phyloP scores from a whole-genome alignment of 2,329 filamentous ascomycete species.

The Nothopassalora personata region DNA sequence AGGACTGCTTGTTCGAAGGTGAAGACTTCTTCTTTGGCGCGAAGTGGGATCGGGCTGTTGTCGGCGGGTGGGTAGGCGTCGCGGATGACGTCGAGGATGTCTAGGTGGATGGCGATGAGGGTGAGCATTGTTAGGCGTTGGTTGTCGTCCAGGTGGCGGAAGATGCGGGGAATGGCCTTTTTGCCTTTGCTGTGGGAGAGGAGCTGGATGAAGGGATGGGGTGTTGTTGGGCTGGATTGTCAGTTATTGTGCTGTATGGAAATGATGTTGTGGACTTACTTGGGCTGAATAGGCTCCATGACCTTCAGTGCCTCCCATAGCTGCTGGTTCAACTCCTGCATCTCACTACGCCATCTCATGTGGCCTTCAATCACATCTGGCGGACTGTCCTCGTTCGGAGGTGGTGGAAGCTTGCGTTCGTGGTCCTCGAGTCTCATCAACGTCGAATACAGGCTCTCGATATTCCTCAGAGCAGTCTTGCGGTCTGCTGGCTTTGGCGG shows the following conservation, averaged over 20 bases:
- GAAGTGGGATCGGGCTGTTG: constrained; percentile 66
- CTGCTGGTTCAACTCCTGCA: constrained; percentile 66
- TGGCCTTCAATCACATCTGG: constrained; percentile 66
- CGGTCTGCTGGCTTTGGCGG: constrained; percentile 59
- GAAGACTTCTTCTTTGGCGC: constrained; percentile 85
- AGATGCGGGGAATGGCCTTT: constrained; percentile 89
- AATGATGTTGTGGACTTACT: constrained; percentile 34
- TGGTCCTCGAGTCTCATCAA: constrained; percentile 95
- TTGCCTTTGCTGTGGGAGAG: constrained; percentile 93
- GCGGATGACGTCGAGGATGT: constrained; percentile 83
- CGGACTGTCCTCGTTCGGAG: constrained; percentile 58
- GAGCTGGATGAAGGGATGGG: constrained; percentile 93
- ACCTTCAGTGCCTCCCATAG: constrained; percentile 87
- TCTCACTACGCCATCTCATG: constrained; percentile 70
- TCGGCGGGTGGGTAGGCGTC: constrained; percentile 67
- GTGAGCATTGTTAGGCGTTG: constrained; percentile 93
- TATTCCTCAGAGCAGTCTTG: constrained; percentile 77
- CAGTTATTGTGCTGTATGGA: constrained; percentile 2
- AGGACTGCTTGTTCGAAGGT: constrained; percentile 84
- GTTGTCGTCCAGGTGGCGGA: constrained; percentile 85
- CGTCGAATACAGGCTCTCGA: constrained; percentile 80
- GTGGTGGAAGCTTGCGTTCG: constrained; percentile 71
- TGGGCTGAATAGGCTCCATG: constrained; percentile 73
- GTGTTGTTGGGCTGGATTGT: constrained; percentile 54
- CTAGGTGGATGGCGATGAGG: constrained; percentile 90